phyloP scores from a whole-genome alignment of 2,329 filamentous ascomycete genomes.

The Gaeumannomyces sp. region DNA sequence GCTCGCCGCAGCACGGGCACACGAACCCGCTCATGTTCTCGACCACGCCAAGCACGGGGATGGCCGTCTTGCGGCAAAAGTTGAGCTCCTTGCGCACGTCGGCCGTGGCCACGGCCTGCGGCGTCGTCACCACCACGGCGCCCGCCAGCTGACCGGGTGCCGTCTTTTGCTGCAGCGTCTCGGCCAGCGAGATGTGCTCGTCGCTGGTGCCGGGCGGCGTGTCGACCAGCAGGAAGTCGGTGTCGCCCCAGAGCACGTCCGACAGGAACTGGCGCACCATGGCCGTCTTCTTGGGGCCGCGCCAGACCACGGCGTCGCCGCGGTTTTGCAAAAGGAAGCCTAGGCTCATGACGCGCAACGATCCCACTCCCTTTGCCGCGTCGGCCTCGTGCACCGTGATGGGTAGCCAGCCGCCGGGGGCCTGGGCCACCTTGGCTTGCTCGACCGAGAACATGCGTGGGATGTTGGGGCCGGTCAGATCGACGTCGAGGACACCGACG shows the following conservation, averaged over 20 bases:
- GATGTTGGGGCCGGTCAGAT: constrained; percentile 93
- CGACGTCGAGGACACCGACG: constrained; percentile 92
- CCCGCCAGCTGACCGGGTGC: constrained; percentile 66
- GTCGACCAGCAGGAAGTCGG: constrained; percentile 92
- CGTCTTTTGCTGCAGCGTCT: constrained; percentile 67
- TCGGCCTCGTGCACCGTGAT: constrained; percentile 70
- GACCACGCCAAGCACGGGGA: constrained; percentile 78
- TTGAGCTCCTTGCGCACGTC: constrained; percentile 95
- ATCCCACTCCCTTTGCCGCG: constrained; percentile 45
- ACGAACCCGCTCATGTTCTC: constrained; percentile 96
- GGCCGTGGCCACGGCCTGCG: constrained; percentile 86
- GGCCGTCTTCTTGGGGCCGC: constrained; percentile 96
- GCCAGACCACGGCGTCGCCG: constrained; percentile 92
- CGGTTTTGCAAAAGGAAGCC: constrained; percentile 80
- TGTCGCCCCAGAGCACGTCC: constrained; percentile 79
- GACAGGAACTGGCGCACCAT: constrained; percentile 97
- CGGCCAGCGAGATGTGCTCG: constrained; percentile 91
- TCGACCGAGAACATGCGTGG: constrained; percentile 92
- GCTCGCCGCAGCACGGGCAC: constrained; percentile 74
- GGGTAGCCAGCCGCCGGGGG: constrained; percentile 86
- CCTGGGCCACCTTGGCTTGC: constrained; percentile 81
- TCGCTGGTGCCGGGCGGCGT: constrained; percentile 95
- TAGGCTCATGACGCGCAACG: constrained; percentile 80
- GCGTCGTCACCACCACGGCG: constrained; percentile 92
- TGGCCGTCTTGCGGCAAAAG: constrained; percentile 79